These are phyloP conservation scores for Malus hybrid DNA, from an alignment of 331 rosid species.

Conservation along the genomic window DNA sequence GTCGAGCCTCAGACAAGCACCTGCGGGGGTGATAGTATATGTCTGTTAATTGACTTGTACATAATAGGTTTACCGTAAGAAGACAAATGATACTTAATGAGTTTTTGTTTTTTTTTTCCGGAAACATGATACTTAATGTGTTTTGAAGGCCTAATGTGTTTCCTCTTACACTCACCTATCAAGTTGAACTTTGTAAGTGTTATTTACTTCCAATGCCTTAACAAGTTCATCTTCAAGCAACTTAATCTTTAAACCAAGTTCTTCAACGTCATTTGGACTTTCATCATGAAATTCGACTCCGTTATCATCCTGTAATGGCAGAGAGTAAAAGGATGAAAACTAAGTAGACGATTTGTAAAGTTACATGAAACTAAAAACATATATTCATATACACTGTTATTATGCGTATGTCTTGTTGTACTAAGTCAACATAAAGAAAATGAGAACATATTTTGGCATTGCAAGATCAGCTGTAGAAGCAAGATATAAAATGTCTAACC, in stretches of 20 bases:
- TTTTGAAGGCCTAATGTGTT: neutral
- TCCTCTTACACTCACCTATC: slow-evolving; percentile 42
- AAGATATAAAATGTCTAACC: slow-evolving; percentile 23
- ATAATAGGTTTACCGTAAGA: neutral
- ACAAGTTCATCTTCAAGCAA: slow-evolving; percentile 42
- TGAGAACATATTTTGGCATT: neutral
- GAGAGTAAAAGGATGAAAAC: neutral
- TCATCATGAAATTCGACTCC: slow-evolving; percentile 22
- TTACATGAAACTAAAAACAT: neutral
- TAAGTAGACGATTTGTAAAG: neutral
- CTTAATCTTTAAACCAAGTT: slow-evolving; percentile 28
- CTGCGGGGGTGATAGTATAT: slow-evolving; percentile 28
- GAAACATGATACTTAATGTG: neutral
- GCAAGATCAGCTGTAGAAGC: neutral
- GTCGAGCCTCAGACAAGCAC: slow-evolving; percentile 30
- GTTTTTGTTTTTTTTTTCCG: neutral
- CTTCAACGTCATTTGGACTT: slow-evolving; percentile 19
- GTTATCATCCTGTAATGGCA: slow-evolving; percentile 24
- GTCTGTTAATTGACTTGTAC: neutral
- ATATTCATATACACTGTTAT: neutral
- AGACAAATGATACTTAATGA: neutral
- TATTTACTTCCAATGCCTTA: slow-evolving; percentile 51
- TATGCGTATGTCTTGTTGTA: too few relatives aligned
- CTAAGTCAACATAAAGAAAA: too few relatives aligned
- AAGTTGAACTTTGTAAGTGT: slow-evolving; percentile 45